Percentiles rank a stretch among this genome's conserved stretches.
Evolutionary conservation across 805 yeast species (phyloP).

Genomic region (Myxozyma nipponensis): DNA sequence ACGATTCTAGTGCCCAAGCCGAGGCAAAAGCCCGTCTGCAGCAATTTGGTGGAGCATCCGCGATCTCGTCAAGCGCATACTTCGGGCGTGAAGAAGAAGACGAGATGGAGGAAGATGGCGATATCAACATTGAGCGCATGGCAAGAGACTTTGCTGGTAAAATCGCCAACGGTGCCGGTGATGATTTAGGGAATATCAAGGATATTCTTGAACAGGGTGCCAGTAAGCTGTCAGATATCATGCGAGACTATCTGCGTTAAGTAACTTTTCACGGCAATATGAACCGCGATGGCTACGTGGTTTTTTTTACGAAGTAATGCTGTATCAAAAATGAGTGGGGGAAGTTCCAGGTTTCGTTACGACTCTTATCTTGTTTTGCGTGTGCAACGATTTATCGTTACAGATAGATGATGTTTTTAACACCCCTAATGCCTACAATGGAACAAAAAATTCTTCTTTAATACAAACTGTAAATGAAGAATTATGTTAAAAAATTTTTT

Average conservation of each 20-base stretch:
- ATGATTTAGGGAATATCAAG: slow-evolving; percentile 82
- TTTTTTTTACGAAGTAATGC: no score
- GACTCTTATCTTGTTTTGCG: no score
- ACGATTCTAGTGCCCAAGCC: slow-evolving; percentile 68
- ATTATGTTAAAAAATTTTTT: no score
- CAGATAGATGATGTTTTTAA: no score
- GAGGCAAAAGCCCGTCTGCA: slow-evolving; percentile 83
- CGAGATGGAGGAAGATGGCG: slow-evolving; percentile 35
- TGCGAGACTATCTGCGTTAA: slow-evolving; percentile 59
- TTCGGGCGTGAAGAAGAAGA: slow-evolving; percentile 73
- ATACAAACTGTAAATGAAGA: background rate
- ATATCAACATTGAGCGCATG: slow-evolving; percentile 51
- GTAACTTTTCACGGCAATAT: no score
- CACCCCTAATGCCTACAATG: no score
- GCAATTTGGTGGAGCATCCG: slow-evolving; percentile 76
- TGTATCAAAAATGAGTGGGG: no score
- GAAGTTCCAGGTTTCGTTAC: no score
- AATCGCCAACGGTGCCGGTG: slow-evolving; percentile 72
- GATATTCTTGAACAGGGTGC: slow-evolving; percentile 95
- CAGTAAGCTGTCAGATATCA: slow-evolving; percentile 73
- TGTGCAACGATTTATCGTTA: no score
- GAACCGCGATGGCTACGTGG: no score
- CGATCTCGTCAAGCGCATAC: slow-evolving; percentile 88
- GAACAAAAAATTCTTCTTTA: no score
- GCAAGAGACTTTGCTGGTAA: slow-evolving; percentile 64